Base-by-base conservation (phyloP, 192 early-diverging fungal species). In the Kappamyces sp. region DNA sequence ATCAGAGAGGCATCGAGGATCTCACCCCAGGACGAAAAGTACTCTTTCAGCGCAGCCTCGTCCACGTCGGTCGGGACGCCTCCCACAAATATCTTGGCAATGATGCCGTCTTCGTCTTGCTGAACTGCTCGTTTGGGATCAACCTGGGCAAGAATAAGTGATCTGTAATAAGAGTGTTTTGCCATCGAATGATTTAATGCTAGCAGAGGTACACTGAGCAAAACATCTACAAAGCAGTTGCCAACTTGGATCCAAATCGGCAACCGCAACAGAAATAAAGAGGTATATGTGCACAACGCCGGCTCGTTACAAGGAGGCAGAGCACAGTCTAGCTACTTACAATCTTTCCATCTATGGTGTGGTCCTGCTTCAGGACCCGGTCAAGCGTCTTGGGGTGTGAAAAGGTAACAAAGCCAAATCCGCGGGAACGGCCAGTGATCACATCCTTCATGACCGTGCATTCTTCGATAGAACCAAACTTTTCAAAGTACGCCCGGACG, bases 71-170 rank as follows among this genome's bases (percentile, higher is more conserved):
- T 71, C 39, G 83, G 78, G 40, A 96, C 82, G 2, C 92, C 93
- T 51, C 92, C 92, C 1, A 96, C 91, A 76, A 96, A 96, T 38
- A 96, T 80, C 76, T 96, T 96, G 63, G 90, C 85, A 6, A 79
- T 87, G 53, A 79, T 86, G 61, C 87, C 88, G 59, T 84, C 78
- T 43, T 89, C 86, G 52, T 85, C 82, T 35, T 86, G 78, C 46
- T 83, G 82, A 41, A 84, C 73, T 0, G 87, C 84, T 31, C 77
- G 78, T 55, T 88, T 89, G 2, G 88, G 84, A 70, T 87, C 83
- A 67, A 88, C 84, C 86, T 85, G 62, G 49, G 49, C 30, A 30
- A 29, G 40, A 9, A 59, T 32, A 47, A 14, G 42, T 36, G 7
- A 15, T n/a, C 1, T 43, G 36, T 49, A 37, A 47, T 64, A n/a